Percentiles rank a stretch among this genome's conserved stretches.
phyloP scores from a whole-genome alignment of 2,329 filamentous ascomycete species.

The Elsinoe batatas region DNA sequence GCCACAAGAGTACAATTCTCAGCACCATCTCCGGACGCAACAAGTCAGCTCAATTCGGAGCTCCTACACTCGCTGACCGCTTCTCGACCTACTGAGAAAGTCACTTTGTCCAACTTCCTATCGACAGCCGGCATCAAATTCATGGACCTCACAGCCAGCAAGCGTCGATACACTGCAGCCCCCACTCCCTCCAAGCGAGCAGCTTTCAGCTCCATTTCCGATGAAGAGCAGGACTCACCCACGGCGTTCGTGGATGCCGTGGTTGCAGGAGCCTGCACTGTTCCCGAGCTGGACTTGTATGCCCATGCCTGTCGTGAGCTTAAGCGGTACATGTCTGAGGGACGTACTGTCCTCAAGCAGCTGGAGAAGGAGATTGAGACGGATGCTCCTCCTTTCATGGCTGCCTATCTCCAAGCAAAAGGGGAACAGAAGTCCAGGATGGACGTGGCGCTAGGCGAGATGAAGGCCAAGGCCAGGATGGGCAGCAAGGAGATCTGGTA shows the following conservation, averaged over 20 bases:
- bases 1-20: constrained; percentile 25
- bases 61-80: neutral
- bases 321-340: constrained; percentile 93
- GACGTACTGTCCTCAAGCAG: constrained; percentile 76
- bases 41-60: constrained; percentile 12
- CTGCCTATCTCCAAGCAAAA: constrained; percentile 78
- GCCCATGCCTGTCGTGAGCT: constrained; percentile 91
- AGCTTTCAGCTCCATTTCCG: constrained; percentile 6
- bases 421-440: constrained; percentile 76
- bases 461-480: constrained; percentile 83
- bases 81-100: constrained; percentile 21
- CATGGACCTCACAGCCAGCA: constrained; percentile 96
- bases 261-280: constrained; percentile 78
- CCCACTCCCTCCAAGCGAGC: constrained; percentile 31
- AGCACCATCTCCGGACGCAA: constrained; percentile 19
- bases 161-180: constrained; percentile 73
- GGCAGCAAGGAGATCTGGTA: constrained; percentile 97
- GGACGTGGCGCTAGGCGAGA: constrained; percentile 96
- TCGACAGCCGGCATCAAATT: constrained; percentile 95
- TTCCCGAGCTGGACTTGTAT: constrained; percentile 88
- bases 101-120: constrained; percentile 79
- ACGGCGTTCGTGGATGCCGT: constrained; percentile 61
- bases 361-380: constrained; percentile 83
- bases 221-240: constrained; percentile 20
- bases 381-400: constrained; percentile 84